Evolutionary conservation across 352 stramenopile genomes (phyloP).

Genomic region (Phytophthora aleatoria): DNA sequence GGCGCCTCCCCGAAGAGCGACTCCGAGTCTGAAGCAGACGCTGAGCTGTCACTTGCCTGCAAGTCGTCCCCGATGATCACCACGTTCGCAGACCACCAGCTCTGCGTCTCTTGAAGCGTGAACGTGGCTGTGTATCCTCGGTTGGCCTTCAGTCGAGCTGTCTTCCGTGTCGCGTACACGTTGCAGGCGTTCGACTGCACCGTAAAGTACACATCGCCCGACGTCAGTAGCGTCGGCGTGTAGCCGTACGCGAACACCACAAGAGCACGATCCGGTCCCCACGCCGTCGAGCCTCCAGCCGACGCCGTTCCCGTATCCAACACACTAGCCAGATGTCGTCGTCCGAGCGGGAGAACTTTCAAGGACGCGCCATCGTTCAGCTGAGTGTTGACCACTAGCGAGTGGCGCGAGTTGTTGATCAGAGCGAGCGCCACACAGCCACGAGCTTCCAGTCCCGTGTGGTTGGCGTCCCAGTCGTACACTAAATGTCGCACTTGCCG

Average conservation of each 20-base stretch:
- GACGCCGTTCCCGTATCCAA: conserved; percentile 27
- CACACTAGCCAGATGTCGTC: conserved; percentile 58
- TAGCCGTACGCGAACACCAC: conserved; percentile 88
- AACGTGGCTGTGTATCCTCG: conserved; percentile 85
- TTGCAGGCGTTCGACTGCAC: conserved; percentile 86
- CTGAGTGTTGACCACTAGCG: conserved; percentile 67
- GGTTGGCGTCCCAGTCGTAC: conserved; percentile 88
- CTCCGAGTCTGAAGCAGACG: conserved; percentile 17
- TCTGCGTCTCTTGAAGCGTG: conserved; percentile 80
- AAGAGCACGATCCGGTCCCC: conserved; percentile 67
- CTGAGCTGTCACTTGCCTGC: conserved; percentile 40
- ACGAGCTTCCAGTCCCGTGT: conserved; percentile 78
- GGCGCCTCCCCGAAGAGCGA: conserved; percentile 35
- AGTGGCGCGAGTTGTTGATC: conserved; percentile 82
- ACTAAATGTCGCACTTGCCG: conserved; percentile 76
- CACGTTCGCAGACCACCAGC: conserved; percentile 82
- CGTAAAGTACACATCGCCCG: conserved; percentile 84
- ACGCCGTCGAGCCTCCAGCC: conserved; percentile 34
- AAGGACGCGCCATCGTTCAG: conserved; percentile 82
- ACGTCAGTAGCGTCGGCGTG: conserved; percentile 82
- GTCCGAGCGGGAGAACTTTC: conserved; percentile 62
- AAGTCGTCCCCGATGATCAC: conserved; percentile 85
- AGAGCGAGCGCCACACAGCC: conserved; percentile 76
- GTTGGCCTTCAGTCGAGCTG: conserved; percentile 71
- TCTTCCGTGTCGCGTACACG: conserved; percentile 82